These are phyloP conservation scores for Trichophyton simii DNA, from an alignment of 2,329 filamentous ascomycete genomes.

Conservation along the genomic window DNA sequence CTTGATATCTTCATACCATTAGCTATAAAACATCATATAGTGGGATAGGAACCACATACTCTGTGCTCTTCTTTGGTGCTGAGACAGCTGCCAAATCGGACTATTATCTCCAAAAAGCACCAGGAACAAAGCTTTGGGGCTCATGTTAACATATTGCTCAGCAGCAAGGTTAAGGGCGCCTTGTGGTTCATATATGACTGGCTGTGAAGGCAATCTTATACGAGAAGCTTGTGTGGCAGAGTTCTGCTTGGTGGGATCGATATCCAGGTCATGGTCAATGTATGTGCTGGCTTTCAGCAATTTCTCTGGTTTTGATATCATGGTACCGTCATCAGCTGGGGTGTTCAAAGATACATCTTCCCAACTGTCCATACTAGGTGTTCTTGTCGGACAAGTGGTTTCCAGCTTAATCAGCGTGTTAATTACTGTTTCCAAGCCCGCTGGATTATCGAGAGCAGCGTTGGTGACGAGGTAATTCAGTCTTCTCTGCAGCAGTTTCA, in stretches of 20 bases:
- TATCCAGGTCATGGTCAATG: constrained; percentile 49
- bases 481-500: constrained; percentile 67
- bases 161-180: constrained; percentile 64
- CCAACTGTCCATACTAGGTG: constrained; percentile 78
- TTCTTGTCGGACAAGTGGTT: constrained; percentile 44
- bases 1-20: constrained; percentile 47
- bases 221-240: constrained; percentile 46
- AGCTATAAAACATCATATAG: constrained; percentile 6
- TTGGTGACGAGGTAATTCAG: constrained; percentile 78
- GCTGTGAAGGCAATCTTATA: constrained; percentile 67
- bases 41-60: constrained; percentile 23
- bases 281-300: constrained; percentile 47
- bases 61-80: constrained; percentile 67
- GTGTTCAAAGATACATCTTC: constrained; percentile 59
- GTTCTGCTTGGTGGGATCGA: constrained; percentile 26
- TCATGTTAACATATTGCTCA: constrained; percentile 77
- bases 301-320: constrained; percentile 28
- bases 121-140: constrained; percentile 88
- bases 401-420: constrained; percentile 65
- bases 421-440: constrained; percentile 57
- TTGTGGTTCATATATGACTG: constrained; percentile 72
- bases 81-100: constrained; percentile 81
- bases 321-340: constrained; percentile 42
- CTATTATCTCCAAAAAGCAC: constrained; percentile 95
- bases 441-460: constrained; percentile 57